A percentile compares a stretch with the other conserved stretches of the same genome.
These are phyloP conservation scores for Huntiella omanensis DNA, from an alignment of 2,329 filamentous ascomycete species.

Conservation along the genomic window DNA sequence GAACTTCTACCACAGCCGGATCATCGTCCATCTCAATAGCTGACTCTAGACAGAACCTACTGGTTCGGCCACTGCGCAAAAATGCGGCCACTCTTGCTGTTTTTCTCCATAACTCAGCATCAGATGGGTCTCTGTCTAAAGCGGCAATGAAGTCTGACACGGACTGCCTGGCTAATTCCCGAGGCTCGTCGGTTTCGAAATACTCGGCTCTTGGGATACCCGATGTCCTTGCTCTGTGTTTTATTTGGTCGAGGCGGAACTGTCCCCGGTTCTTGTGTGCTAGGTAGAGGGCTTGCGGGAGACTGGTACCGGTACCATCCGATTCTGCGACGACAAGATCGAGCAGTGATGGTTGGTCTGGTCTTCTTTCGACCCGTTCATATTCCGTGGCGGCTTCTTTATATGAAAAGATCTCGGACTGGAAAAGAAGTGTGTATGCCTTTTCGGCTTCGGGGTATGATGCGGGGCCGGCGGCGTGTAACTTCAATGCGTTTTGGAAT, in stretches of 20 bases:
- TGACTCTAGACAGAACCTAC: slow-evolving; percentile 44
- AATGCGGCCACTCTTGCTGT: slow-evolving; percentile 39
- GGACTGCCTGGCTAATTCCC: slow-evolving; percentile 24
- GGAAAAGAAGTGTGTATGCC: slow-evolving; percentile 71
- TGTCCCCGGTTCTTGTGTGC: slow-evolving; percentile 93
- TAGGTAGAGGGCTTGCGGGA: slow-evolving; percentile 79
- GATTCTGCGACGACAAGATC: slow-evolving; percentile 18
- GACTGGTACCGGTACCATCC: slow-evolving; percentile 34
- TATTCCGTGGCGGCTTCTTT: slow-evolving; percentile 76
- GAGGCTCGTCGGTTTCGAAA: slow-evolving; percentile 21
- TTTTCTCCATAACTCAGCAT: slow-evolving; percentile 46
- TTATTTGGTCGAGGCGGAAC: slow-evolving; percentile 63
- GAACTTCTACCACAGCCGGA: slow-evolving; percentile 40
- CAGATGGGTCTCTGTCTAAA: slow-evolving; percentile 45
- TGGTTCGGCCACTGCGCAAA: slow-evolving; percentile 36
- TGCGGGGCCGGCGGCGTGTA: slow-evolving; percentile 68
- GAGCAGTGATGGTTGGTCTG: slow-evolving; percentile 23
- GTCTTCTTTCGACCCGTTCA: slow-evolving; percentile 44
- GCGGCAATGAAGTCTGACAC: slow-evolving; percentile 39
- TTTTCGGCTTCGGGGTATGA: slow-evolving; percentile 58
- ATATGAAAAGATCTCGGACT: slow-evolving; percentile 86
- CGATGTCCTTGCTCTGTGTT: slow-evolving; percentile 25
- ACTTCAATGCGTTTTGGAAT: slow-evolving; percentile 78
- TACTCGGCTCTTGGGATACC: slow-evolving; percentile 16
- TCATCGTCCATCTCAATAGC: slow-evolving; percentile 51